phyloP scores from a whole-genome alignment of 192 early-diverging fungal species.

The Umbelopsis sp. region DNA sequence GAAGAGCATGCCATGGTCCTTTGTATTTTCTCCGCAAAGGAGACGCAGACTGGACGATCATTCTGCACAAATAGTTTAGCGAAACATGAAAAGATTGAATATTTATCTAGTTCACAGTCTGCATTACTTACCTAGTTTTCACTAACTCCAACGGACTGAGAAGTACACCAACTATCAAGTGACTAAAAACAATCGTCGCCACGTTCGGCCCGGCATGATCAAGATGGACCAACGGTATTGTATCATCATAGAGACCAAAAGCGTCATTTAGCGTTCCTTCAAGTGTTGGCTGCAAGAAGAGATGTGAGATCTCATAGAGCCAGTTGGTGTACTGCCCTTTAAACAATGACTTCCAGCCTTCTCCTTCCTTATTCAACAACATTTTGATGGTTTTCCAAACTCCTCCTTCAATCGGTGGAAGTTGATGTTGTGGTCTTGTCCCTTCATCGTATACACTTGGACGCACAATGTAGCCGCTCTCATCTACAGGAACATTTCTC shows the following conservation, averaged over 20 bases:
- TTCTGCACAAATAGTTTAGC: constrained; percentile 35
- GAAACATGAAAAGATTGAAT: no score
- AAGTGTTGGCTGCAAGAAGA: constrained; percentile 80
- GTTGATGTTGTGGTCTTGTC: constrained; percentile 60
- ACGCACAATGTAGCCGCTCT: constrained; percentile 65
- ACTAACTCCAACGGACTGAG: constrained; percentile 91
- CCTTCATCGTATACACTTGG: constrained; percentile 51
- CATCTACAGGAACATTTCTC: constrained; percentile 43
- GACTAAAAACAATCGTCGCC: constrained; percentile 72
- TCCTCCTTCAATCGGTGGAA: constrained; percentile 60
- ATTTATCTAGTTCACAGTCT: no score
- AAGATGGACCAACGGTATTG: constrained; percentile 65
- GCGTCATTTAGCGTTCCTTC: constrained; percentile 89
- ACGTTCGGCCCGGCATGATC: constrained; percentile 62
- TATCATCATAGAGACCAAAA: constrained; percentile 90
- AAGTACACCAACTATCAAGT: constrained; percentile 74
- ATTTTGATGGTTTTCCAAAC: constrained; percentile 56
- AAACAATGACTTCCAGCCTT: constrained; percentile 59
- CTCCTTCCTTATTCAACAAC: constrained; percentile 62
- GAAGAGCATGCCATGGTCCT: constrained; percentile 76
- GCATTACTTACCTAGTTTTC: constrained; percentile 79
- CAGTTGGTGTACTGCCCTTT: constrained; percentile 79
- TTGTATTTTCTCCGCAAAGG: constrained; percentile 80
- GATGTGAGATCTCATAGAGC: constrained; percentile 71
- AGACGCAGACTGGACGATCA: constrained; percentile 82